Evolutionary conservation across 2,329 filamentous ascomycete genomes (phyloP).

Genomic region (Xylariaceae sp.): DNA sequence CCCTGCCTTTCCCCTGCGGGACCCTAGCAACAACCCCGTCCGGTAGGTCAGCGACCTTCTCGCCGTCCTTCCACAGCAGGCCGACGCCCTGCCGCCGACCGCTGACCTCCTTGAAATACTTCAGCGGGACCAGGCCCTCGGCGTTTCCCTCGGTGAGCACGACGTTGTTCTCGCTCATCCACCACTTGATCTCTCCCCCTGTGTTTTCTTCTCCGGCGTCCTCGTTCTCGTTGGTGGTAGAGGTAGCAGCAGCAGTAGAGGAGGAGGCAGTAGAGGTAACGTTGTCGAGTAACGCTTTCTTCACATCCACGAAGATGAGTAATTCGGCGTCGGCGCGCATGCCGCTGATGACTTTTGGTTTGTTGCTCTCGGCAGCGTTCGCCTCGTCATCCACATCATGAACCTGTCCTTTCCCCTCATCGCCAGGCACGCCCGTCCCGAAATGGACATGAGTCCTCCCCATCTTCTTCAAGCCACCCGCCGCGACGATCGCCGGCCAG

Average conservation of each 20-base stretch:
- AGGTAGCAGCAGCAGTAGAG: neutral
- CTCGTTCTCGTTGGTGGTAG: neutral
- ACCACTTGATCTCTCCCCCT: slow-evolving; percentile 69
- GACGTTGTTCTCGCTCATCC: slow-evolving; percentile 79
- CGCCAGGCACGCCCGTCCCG: slow-evolving; percentile 71
- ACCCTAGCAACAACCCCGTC: slow-evolving; percentile 57
- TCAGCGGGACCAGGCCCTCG: slow-evolving; percentile 67
- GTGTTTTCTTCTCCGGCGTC: neutral
- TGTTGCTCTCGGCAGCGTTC: neutral
- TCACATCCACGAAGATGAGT: slow-evolving; percentile 78
- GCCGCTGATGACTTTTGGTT: slow-evolving; percentile 69
- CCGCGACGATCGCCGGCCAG: slow-evolving; percentile 76
- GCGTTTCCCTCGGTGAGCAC: slow-evolving; percentile 68
- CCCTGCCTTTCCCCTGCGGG: slow-evolving; percentile 56
- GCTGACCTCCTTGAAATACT: slow-evolving; percentile 76
- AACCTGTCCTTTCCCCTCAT: slow-evolving; percentile 37
- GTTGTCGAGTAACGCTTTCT: slow-evolving; percentile 65
- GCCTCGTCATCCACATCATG: slow-evolving; percentile 23
- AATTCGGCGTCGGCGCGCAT: slow-evolving; percentile 82
- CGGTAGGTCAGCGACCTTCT: slow-evolving; percentile 71
- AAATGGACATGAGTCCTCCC: slow-evolving; percentile 89
- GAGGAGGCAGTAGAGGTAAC: no score
- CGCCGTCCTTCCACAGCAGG: slow-evolving; percentile 74
- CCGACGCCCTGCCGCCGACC: slow-evolving; percentile 65
- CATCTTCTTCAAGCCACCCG: slow-evolving; percentile 84